Conservation (phyloP, 1,284 basidiomycete species). For the Ganoderma sinense region DNA sequence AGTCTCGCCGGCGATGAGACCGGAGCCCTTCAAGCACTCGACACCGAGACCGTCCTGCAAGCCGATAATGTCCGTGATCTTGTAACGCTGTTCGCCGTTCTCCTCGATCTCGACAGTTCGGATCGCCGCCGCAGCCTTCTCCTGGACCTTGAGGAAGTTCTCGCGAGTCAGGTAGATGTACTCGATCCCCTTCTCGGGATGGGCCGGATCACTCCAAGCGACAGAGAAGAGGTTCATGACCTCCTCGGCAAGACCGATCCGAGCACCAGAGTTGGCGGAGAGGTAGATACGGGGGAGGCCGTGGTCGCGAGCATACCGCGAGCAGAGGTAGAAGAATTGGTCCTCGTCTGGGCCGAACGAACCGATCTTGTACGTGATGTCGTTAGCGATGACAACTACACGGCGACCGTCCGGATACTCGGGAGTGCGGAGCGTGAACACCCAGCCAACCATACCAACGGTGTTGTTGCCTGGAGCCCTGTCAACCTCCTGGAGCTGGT, state of each 20-base stretch:
- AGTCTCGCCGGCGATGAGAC: conserved; percentile 98
- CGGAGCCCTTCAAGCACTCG: conserved; percentile 95
- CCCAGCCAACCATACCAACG: conserved; percentile 99
- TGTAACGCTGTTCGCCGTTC: conserved; percentile 87
- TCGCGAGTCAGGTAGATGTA: conserved; percentile 96
- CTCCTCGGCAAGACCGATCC: conserved; percentile 97
- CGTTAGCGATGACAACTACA: conserved; percentile 94
- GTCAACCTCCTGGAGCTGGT: conserved; percentile 89
- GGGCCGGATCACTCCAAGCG: conserved; percentile 85
- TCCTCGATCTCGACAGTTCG: conserved; percentile 88
- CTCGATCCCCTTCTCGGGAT: conserved; percentile 95
- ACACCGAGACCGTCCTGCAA: conserved; percentile 98
- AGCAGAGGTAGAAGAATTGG: conserved; percentile 95
- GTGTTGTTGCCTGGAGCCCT: conserved; percentile 93
- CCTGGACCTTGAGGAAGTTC: conserved; percentile 84
- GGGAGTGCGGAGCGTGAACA: conserved; percentile 92
- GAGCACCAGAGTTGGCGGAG: conserved; percentile 98
- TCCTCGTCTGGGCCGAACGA: conserved; percentile 98
- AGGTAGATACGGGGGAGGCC: conserved; percentile 96
- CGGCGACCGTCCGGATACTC: conserved; percentile 93
- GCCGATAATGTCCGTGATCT: conserved; percentile 97
- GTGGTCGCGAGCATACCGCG: conserved; percentile 89
- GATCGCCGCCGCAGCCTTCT: conserved; percentile 82
- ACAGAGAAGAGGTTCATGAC: conserved; percentile 89
- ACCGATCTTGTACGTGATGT: conserved; percentile 99